Base-by-base conservation (phyloP, 768 basidiomycete genomes). In the Leccinum subgranulosum region DNA sequence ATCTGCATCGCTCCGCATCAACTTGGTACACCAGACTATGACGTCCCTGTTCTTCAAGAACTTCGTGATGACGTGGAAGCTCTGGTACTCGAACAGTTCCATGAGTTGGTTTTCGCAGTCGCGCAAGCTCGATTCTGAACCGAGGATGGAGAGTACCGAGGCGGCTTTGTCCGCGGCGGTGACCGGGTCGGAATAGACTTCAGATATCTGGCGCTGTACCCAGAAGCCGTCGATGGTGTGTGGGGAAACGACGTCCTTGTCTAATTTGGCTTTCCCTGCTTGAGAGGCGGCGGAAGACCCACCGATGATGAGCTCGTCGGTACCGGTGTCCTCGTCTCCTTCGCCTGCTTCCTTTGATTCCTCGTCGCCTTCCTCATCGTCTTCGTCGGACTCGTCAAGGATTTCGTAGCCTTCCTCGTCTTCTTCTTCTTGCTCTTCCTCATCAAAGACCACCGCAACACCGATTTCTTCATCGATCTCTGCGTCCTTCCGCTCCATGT, bases 381-480 rank as follows among this genome's bases (percentile, higher is more conserved):
- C 85, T 17, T 91, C 89, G 48, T 92, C 92, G 2, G 84, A 84
- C 62, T 90, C 92, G 0, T 94, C 90, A 10, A 83, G 80, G 53
- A 98, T 83, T 70, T 97, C 95, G 63, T 80, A 98, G 1, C 87
- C 90, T 62, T 91, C 92, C 1, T 91, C 92, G 19, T 95, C 92
- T 2, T 95, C 94, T 4, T 91, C 93, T 23, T 97, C 94, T 65
- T 93, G 87, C 62, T 97, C 96, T 57, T 98, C 97, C 67, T 98
- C 96, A 62, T 98, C 95, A 58, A 98, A 98, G 6, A 98, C 88
- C 8, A 99, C 95, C 0, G 96, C 96, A 1, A 99, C 96, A n/a
- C 96, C 95, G 46, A 91, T 86, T 64, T 96, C 94, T 58, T 94
- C 94, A 62, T 98, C 96, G 64, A 98, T 94, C 73, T 90, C 93